Base-by-base conservation (phyloP, 2,329 filamentous ascomycete genomes). In the Nigrospora oryzae region DNA sequence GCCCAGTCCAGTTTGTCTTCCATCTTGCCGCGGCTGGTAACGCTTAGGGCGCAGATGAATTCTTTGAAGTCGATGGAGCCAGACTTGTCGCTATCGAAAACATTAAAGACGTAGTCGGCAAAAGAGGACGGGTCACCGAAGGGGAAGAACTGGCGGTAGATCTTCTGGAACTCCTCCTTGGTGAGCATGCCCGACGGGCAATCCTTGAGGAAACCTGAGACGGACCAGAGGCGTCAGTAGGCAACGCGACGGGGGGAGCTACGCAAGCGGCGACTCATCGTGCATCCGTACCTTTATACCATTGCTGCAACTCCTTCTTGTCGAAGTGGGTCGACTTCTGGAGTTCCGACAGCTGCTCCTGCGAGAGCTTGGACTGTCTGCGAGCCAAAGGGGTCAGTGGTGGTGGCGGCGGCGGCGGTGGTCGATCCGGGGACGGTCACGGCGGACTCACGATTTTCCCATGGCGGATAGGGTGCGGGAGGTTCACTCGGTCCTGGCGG, bases 1-100 rank as follows among this genome's bases (percentile, higher is more conserved):
- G 93, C 93, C 93, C 93, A 98, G 66, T 97, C 91, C 46, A 98
- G 77, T 70, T 98, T 98, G 70, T 98, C 93, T 70, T 98, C 93
- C 89, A 97, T 95, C 74, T 94, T 94, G 61, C 93, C 93, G 56
- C 93, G 82, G 68, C 89, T 95, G 42, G 93, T 98, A 61, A 98
- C 91, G 66, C 89, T 95, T 52, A 98, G 73, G 28, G 93, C 93
- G 71, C 91, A 96, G 68, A 98, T 98, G 70, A 98, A 98, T 69
- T 98, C 93, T 66, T 97, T 97, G 70, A 98, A 98, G 70, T 98
- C 93, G 63, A 98, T 98, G 56, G 87, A 91, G 54, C 93, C 93
- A 38, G 89, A 95, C 62, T 95, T 94, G 69, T 98, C 93, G 62
- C 88, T 86, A 66, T 98, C 93, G 66, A 98, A 98, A 35, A 98